phyloP scores from a whole-genome alignment of 208 protist genomes.

The Leishmania tropica region DNA sequence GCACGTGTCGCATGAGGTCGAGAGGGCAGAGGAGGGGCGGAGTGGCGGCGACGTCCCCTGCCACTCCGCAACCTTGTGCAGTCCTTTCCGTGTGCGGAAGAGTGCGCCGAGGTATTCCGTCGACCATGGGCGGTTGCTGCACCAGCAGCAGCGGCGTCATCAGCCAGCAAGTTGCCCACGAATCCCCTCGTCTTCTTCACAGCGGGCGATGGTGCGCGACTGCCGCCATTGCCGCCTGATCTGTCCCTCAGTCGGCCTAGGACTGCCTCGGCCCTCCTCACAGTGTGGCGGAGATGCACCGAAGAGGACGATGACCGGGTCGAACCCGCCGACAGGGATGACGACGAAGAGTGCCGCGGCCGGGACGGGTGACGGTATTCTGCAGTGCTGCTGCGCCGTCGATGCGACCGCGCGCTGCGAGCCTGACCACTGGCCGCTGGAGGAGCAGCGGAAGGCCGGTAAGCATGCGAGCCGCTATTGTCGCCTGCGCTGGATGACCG shows the following conservation, averaged over 20 bases:
- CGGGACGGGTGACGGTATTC: background rate
- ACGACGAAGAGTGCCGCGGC: conserved; percentile 1
- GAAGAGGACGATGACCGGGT: conserved; percentile 7
- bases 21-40: background rate
- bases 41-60: background rate
- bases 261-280: conserved; percentile 14
- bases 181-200: background rate
- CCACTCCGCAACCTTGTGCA: background rate
- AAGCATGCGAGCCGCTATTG: background rate
- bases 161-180: background rate
- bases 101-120: background rate
- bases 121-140: background rate
- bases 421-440: background rate
- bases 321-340: background rate
- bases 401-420: background rate
- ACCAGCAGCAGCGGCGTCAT: background rate
- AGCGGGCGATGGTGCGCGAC: background rate
- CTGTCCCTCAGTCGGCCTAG: conserved; percentile 10
- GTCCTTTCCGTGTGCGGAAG: background rate
- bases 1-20: conserved; percentile 1
- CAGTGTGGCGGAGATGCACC: conserved; percentile 4
- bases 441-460: background rate
- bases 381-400: background rate
- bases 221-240: background rate
- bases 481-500: background rate